Evolutionary conservation across 2,329 filamentous ascomycete genomes (phyloP), one percentile per base, ranked within the genome.

Genomic region (Cadophora sp.): DNA sequence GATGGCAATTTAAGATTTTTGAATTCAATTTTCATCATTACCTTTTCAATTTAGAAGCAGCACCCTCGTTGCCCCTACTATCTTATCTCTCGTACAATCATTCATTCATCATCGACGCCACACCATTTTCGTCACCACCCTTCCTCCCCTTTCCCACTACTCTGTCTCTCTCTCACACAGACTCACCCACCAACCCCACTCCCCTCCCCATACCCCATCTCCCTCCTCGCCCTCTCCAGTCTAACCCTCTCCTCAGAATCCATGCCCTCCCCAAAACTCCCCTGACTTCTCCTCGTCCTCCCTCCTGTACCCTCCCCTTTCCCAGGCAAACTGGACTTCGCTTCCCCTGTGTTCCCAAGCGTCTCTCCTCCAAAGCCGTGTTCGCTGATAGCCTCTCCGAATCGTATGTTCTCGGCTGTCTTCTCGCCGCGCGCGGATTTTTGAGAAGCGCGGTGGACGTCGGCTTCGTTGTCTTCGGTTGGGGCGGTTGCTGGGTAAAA

Each of bases 331-430:
- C 14, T 43, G 4, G 12, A 16, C 1, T 43, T 43, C 66, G 79
- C 74, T 72, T 79, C 67, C 69, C 77, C 68, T 74, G 79, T 51
- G 68, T 79, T 76, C 29, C 78, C 80, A 37, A 77, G 79, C 46
- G 86, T 88, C 78, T 83, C 80, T 7, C 84, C 85, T 40, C 86
- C 86, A 76, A 85, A 81, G 2, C 86, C 86, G 31, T 84, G 77
- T 74, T 88, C 85, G 43, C 83, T 84, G 48, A 88, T 86, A 6
- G 81, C 80, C 76, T 88, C 83, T 7, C 86, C 87, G 71, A 85
- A 87, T 51, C 84, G 79, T 3, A 86, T 82, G 72, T 86, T 86
- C 69, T 84, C 84, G 46, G 81, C 83, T 69, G 79, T 80, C 76
- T 81, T 78, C 75, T 84, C 75, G 68, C 82, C 79, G 70, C 81